Percentiles rank a stretch among this genome's conserved stretches.
These are phyloP conservation scores for Salix koriyanagi DNA, from an alignment of 345 rosid species.

Conservation along the genomic window DNA sequence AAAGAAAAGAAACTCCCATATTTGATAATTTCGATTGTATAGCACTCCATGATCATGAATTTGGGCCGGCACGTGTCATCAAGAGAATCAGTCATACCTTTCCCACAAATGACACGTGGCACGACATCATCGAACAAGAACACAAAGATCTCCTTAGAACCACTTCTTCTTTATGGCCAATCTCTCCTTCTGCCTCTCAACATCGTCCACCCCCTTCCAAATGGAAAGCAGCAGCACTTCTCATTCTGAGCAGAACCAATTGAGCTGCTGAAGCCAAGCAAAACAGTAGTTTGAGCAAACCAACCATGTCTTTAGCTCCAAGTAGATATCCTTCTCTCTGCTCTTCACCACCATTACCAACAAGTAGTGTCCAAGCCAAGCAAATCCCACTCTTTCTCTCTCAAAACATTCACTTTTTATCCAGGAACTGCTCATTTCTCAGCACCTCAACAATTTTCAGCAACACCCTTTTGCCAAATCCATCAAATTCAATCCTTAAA, in stretches of 20 bases:
- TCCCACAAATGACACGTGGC: slow-evolving; percentile 13
- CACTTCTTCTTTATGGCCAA: slow-evolving; percentile 1
- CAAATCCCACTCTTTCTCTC: slow-evolving; percentile 31
- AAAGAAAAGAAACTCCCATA: background rate
- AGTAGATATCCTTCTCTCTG: slow-evolving; percentile 48
- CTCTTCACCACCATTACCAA: slow-evolving; percentile 50
- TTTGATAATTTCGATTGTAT: background rate
- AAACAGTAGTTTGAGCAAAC: background rate
- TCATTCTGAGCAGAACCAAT: background rate
- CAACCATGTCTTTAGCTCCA: slow-evolving; percentile 58
- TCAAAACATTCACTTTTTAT: slow-evolving; percentile 21
- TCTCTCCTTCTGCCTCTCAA: background rate
- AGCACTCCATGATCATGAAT: background rate
- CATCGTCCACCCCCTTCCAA: background rate
- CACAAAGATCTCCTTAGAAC: background rate
- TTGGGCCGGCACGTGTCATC: background rate
- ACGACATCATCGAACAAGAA: background rate
- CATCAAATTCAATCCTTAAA: slow-evolving; percentile 30
- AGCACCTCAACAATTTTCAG: slow-evolving; percentile 23
- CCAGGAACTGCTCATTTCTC: slow-evolving; percentile 23
- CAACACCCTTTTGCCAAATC: slow-evolving; percentile 42
- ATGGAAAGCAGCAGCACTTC: background rate
- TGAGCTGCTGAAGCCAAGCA: background rate
- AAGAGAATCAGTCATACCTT: background rate
- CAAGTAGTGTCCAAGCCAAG: slow-evolving; percentile 32